These are phyloP conservation scores for Corylus heterophylla DNA, from an alignment of 306 rosid species.

Conservation along the genomic window DNA sequence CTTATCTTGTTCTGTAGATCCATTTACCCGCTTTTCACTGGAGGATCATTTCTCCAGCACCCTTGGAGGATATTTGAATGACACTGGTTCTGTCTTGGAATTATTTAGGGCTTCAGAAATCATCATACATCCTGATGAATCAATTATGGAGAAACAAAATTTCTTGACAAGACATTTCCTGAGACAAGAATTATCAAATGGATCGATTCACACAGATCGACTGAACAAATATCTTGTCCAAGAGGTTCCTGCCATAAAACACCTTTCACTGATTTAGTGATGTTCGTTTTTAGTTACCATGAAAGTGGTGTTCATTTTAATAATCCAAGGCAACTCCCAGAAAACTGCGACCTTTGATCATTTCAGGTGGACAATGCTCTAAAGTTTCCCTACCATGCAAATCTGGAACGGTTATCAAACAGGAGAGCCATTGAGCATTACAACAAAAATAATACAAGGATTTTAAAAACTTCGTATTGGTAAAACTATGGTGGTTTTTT, in stretches of 20 bases:
- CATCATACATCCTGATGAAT: constrained; percentile 56
- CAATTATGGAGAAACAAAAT: constrained; percentile 51
- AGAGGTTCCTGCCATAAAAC: constrained; percentile 45
- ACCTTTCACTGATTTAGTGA: constrained; percentile 5
- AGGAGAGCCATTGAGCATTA: constrained; percentile 62
- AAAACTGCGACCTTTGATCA: constrained; percentile 18
- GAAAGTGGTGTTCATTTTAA: background rate
- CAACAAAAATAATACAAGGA: constrained; percentile 49
- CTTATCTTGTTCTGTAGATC: constrained; percentile 49
- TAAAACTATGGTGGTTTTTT: constrained; percentile 23
- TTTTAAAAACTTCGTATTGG: constrained; percentile 70
- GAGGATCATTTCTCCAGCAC: constrained; percentile 60
- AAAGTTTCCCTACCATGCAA: constrained; percentile 54
- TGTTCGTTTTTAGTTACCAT: background rate
- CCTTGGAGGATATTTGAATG: constrained; percentile 75
- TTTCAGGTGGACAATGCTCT: constrained; percentile 63
- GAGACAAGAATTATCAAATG: constrained; percentile 35
- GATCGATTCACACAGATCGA: constrained; percentile 27
- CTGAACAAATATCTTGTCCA: constrained; percentile 34
- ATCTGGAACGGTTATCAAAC: constrained; percentile 59
- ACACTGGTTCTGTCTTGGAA: constrained; percentile 59
- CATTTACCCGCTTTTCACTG: constrained; percentile 60
- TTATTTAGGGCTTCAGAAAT: constrained; percentile 73
- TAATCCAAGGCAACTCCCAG: constrained; percentile 1
- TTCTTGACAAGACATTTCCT: constrained; percentile 60